Conservation (phyloP, 495 filamentous ascomycete genomes). For the Penicillium ochrochloron region DNA sequence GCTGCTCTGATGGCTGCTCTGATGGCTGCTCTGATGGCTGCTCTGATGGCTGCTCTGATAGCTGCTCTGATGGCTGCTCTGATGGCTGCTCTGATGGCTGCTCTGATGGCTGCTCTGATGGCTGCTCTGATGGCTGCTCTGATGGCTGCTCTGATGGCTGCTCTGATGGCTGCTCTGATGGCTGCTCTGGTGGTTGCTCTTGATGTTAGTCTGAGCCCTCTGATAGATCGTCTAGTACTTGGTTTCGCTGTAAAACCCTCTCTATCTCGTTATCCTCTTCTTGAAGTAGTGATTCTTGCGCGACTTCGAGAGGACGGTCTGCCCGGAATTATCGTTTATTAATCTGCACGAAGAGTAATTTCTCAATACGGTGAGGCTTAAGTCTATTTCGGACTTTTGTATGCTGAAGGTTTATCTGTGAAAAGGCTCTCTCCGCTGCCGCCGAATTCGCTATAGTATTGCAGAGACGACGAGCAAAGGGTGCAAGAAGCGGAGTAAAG, state of each 20-base stretch:
- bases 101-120: neutral
- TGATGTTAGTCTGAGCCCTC: constrained; percentile 5
- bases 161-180: neutral
- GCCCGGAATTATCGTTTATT: constrained; percentile 3
- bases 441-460: constrained; percentile 10
- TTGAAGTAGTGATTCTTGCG: constrained; percentile 6
- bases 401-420: constrained; percentile 12
- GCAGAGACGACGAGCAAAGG: constrained; percentile 12
- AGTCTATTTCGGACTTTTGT: constrained; percentile 12
- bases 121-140: neutral
- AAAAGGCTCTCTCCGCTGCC: constrained; percentile 10
- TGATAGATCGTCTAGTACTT: constrained; percentile 5
- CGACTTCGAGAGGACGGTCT: neutral
- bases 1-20: neutral
- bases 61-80: neutral
- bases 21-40: neutral
- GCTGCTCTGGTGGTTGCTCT: neutral
- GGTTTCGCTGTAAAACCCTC: constrained; percentile 7
- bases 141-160: neutral
- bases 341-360: constrained; percentile 5
- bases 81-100: neutral
- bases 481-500: constrained; percentile 10
- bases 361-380: constrained; percentile 6
- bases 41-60: neutral
- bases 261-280: constrained; percentile 10